Base-by-base conservation (phyloP, 2,329 filamentous ascomycete genomes). In the Thelonectria discophora region DNA sequence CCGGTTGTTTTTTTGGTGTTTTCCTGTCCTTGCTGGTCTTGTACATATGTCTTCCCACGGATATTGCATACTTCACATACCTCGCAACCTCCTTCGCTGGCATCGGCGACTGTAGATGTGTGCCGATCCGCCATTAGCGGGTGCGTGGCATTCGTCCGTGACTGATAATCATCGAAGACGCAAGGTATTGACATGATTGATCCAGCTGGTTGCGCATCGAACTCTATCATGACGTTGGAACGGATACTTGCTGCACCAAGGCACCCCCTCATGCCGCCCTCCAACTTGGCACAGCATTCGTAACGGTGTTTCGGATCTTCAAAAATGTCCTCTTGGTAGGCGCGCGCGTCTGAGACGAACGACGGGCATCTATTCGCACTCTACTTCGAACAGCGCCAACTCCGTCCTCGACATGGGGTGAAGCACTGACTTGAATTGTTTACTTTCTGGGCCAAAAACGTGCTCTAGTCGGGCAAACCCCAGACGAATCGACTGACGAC, bases 321-420 rank as follows among this genome's bases (percentile, higher is more conserved):
- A 3, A 24, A 24, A 45, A 20, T 34, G 43, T 27, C 43, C n/a
- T 17, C 46, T 49, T 9, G 18, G 48, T 50, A 48, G 56, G 52
- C 56, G 58, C 62, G 62, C 58, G 58, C 53, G 42, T 60, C 62
- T 55, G 54, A 50, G 47, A 62, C 54, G 62, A 65, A 60, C 58
- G 52, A 32, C 18, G 51, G 50, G 55, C 45, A 59, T 51, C 21
- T 24, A 24, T 24, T 53, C 57, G 60, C 60, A 53, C 48, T 60
- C 50, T 46, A 57, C 52, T 37, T 37, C 34, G 34, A 3, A 37
- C 45, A 43, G 21, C 24, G 45, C 15, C 34, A 24, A 30, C 27
- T 30, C 27, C 21, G n/a, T 43, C n/a, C 12, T 20, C 21, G 24
- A 50, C 55, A 43, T 27, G 18, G 49, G 18, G 27, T 6, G 21